A percentile compares a stretch with the other conserved stretches of the same genome.
phyloP scores from a whole-genome alignment of 106 monocot species.

The Dendrobium officinale region DNA sequence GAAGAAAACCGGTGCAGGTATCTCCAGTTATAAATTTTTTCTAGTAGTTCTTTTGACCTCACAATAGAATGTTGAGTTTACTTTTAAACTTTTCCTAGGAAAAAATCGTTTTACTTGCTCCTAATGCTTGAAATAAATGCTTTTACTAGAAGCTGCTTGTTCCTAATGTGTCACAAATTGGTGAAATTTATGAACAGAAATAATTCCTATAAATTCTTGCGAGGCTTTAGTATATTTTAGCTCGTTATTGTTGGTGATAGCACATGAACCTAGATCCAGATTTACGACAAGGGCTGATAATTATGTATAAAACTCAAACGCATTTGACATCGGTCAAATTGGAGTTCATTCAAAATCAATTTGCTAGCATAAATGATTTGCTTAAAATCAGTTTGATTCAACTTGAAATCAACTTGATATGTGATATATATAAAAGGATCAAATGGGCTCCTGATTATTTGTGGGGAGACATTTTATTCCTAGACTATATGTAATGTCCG shows the following conservation, averaged over 20 bases:
- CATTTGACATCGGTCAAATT: background rate
- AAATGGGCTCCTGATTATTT: no score
- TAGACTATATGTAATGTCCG: no score
- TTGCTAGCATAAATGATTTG: no score
- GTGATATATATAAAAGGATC: no score
- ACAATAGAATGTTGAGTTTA: no score
- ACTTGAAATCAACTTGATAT: no score
- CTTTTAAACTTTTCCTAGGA: background rate
- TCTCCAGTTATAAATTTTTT: background rate
- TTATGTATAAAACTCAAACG: background rate
- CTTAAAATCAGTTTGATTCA: no score
- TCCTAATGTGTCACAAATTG: background rate
- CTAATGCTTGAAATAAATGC: background rate
- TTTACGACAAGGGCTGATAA: background rate
- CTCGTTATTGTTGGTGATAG: constrained; percentile 1
- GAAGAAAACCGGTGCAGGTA: constrained; percentile 98
- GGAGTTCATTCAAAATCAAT: no score
- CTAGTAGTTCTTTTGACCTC: background rate
- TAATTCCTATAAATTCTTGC: background rate
- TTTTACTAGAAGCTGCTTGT: background rate
- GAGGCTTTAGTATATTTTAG: background rate
- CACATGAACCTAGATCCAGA: background rate
- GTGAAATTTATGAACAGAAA: background rate
- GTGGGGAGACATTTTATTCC: no score
- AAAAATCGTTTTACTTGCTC: background rate